A percentile compares a stretch with the other conserved stretches of the same genome.
phyloP scores from a whole-genome alignment of 192 early-diverging fungal species.

The Coemansia sp. region DNA sequence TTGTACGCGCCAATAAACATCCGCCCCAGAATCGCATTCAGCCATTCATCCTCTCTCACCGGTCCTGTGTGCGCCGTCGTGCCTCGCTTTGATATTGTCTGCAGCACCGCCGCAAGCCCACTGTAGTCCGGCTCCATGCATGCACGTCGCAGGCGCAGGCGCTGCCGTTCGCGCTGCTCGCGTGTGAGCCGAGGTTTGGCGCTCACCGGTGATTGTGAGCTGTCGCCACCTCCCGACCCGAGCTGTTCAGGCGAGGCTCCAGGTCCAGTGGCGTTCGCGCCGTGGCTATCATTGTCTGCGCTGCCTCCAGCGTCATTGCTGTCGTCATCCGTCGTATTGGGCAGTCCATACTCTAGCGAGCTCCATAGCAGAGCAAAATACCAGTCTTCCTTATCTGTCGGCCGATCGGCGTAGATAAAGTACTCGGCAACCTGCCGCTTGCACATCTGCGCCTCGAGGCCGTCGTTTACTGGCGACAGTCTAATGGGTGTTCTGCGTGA shows the following conservation, averaged over 20 bases:
- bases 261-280: background rate
- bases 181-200: conserved; percentile 9
- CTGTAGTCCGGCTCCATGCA: conserved; percentile 39
- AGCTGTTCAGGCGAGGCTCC: background rate
- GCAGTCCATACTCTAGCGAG: conserved; percentile 42
- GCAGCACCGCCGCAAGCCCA: conserved; percentile 33
- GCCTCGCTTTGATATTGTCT: conserved; percentile 38
- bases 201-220: background rate
- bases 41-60: conserved; percentile 69
- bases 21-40: conserved; percentile 82
- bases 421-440: conserved; percentile 46
- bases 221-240: conserved; percentile 2
- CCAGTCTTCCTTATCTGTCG: conserved; percentile 86
- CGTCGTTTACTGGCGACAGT: conserved; percentile 33
- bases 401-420: conserved; percentile 62
- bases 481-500: conserved; percentile 59
- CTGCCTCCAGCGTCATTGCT: background rate
- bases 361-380: conserved; percentile 79
- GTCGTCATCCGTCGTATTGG: conserved; percentile 31
- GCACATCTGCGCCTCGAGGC: conserved; percentile 15
- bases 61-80: conserved; percentile 19
- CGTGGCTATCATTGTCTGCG: background rate
- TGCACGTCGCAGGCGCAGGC: conserved; percentile 28
- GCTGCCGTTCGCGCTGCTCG: conserved; percentile 28
- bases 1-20: conserved; percentile 72